Conservation (phyloP, 73 alveolate genomes). For the Paramecium octaurelia region DNA sequence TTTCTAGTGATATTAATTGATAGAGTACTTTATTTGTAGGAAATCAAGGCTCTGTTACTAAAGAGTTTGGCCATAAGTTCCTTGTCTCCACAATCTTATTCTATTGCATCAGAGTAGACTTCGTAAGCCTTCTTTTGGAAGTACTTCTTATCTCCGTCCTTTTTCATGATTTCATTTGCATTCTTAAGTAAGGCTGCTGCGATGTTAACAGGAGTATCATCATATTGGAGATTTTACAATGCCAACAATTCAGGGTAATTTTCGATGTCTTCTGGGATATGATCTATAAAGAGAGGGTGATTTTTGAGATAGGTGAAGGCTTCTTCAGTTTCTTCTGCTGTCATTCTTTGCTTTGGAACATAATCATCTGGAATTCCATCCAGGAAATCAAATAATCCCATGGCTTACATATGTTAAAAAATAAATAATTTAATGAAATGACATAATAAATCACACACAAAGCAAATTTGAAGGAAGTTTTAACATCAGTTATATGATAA, state of each 20-base stretch:
- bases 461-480: background rate
- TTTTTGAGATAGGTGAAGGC: constrained; percentile 46
- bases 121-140: constrained; percentile 26
- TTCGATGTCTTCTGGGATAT: constrained; percentile 56
- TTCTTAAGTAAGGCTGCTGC: constrained; percentile 39
- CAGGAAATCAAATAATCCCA: constrained; percentile 54
- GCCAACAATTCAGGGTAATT: constrained; percentile 60
- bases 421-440: background rate
- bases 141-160: constrained; percentile 15
- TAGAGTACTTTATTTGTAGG: background rate
- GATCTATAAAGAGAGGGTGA: constrained; percentile 58
- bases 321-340: constrained; percentile 64
- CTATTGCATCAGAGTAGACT: background rate
- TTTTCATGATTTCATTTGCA: constrained; percentile 26
- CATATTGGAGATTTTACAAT: constrained; percentile 44
- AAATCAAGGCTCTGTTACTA: constrained; percentile 55
- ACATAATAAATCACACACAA: background rate
- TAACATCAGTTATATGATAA: background rate
- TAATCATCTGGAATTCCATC: constrained; percentile 65
- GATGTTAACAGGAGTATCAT: constrained; percentile 60
- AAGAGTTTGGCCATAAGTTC: constrained; percentile 49
- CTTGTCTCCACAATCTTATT: constrained; percentile 35
- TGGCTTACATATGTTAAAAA: background rate
- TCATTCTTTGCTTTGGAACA: constrained; percentile 61
- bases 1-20: background rate